Evolutionary conservation across 768 basidiomycete species (phyloP), one percentile per base, ranked within the genome.

Genomic region (Tulasnella sp.): DNA sequence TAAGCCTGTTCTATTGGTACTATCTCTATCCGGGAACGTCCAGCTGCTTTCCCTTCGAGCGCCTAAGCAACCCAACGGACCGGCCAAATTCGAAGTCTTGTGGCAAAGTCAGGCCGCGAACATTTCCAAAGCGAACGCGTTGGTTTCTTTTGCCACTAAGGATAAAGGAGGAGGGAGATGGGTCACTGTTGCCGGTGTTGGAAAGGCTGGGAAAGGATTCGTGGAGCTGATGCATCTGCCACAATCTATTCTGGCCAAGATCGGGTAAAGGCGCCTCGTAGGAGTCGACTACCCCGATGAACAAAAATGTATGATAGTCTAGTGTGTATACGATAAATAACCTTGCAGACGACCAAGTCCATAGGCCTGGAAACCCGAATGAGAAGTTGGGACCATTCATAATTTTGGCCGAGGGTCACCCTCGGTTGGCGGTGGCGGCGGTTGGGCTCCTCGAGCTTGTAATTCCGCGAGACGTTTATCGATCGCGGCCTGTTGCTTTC

Each of bases 51-150:
- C 68, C 10, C 62, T 62, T 78, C 77, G 36, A 27, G 40, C 44
- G 8, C 42, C 58, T 16, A 42, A 39, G 14, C 76, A 24, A 71
- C 16, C 68, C 72, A 18, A n/a, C 14, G 62, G n/a, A 40, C 34
- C 39, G 10, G 24, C 77, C 39, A 78, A 27, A 62, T 6, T 71
- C 14, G 68, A 78, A 4, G 34, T 52, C 3, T 18, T 78, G 39
- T 78, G 77, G 77, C 62, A 78, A 38, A 56, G 38, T 14, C 71
- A 89, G 71, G 87, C 88, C 62, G 82, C 83, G 68, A 82, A 84
- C 19, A 82, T 90, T 46, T 86, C 87, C 58, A 95, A 94, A 84
- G 92, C 93, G 31, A 95, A 94, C 82, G 87, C 90, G 0, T 82
- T 95, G 39, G 84, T 88, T 46, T 85, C 85, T 12, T 88, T 42